Conservation (phyloP, 208 protist genomes). For the Vickermania ingenoplastis region DNA sequence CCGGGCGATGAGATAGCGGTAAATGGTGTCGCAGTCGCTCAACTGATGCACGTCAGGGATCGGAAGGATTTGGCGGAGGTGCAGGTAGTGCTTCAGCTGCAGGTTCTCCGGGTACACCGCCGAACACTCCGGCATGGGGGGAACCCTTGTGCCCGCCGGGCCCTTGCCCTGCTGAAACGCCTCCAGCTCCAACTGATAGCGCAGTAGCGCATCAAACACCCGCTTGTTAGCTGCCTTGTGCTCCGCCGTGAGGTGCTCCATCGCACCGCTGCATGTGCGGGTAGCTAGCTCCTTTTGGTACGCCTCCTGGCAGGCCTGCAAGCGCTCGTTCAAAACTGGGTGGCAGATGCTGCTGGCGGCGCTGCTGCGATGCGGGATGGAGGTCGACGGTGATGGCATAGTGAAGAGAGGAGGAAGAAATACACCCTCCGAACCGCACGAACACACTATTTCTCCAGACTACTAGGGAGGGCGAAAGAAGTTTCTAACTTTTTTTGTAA, state of each 20-base stretch:
- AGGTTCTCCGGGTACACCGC: conserved; percentile 30
- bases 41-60: conserved; percentile 50
- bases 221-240: conserved; percentile 24
- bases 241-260: conserved; percentile 15
- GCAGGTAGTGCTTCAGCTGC: conserved; percentile 12
- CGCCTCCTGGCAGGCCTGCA: conserved; percentile 27
- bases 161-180: conserved; percentile 14
- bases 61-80: conserved; percentile 32
- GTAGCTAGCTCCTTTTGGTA: conserved; percentile 30
- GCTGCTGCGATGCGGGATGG: too few relatives aligned
- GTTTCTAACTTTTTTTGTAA: too few relatives aligned
- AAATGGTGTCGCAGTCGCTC: conserved; percentile 47
- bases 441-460: too few relatives aligned
- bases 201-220: conserved; percentile 22
- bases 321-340: conserved; percentile 1
- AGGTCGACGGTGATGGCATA: too few relatives aligned
- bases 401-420: too few relatives aligned
- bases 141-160: conserved; percentile 14
- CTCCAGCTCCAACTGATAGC: conserved; percentile 28
- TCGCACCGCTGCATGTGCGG: conserved; percentile 30
- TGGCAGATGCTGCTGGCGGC: too few relatives aligned
- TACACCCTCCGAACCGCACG: too few relatives aligned
- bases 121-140: neutral
- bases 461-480: too few relatives aligned
- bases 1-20: conserved; percentile 46